Evolutionary conservation across 2,329 filamentous ascomycete genomes (phyloP), one percentile per base, ranked within the genome.

Genomic region (Cercospora sp.): DNA sequence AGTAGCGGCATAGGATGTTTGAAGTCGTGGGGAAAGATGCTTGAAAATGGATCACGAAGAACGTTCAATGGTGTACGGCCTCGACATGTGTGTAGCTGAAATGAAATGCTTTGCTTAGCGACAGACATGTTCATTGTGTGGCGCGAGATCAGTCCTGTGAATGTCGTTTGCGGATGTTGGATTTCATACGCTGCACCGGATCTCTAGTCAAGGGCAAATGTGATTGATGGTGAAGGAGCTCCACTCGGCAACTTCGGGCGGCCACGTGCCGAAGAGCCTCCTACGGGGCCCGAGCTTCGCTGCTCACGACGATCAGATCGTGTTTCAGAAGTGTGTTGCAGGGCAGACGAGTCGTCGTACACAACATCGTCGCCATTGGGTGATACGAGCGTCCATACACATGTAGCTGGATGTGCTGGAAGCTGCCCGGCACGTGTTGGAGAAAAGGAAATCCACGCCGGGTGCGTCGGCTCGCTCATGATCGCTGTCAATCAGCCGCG

Each of bases 251-350:
- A 40, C 16, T n/a, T 40, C 37, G 24, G 26, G 21, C 30, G 26
- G 24, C 53, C 53, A 58, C 53, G 53, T 58, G 53, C 53, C 53
- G 53, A 30, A 58, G 53, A 58, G 53, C 53, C 53, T 26, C 53
- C 24, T 5, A 10, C 21, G 30, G 24, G 53, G 24, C 53, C 53
- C 53, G 53, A 28, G 53, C 21, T 58, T 16, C 24, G 24, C 12
- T 40, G 37, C 37, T 40, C 28, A 57, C 28, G 12, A 57, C 53
- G 26, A 18, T 13, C 53, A 24, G 32, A 55, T 58, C 53, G 53
- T 30, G 53, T 58, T 58, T 32, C 30, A 28, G 24, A 8, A n/a
- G 26, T 3, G n/a, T 32, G 53, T 58, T 18, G 53, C 26, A 6
- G n/a, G 26, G 24, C 53, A 30, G 53, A 28, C 13, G 8, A n/a